These are phyloP conservation scores for Macrolepiota fuliginosa DNA, from an alignment of 768 basidiomycete genomes.

Conservation along the genomic window DNA sequence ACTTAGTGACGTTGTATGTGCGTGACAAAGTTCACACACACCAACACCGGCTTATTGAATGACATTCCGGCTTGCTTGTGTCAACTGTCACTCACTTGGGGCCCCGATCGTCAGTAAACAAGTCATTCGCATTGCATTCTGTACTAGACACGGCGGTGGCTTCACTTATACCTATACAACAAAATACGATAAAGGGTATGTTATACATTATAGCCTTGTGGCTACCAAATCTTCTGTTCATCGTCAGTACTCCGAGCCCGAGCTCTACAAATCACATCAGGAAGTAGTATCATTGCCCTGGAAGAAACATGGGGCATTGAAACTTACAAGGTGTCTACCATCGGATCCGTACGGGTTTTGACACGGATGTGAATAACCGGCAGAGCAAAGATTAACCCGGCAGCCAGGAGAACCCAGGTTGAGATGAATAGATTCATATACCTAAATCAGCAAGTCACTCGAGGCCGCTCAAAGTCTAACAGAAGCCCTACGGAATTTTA, in stretches of 20 bases:
- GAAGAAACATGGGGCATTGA: neutral
- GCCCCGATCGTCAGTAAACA: no score
- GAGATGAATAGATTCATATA: conserved; percentile 72
- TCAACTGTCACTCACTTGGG: no score
- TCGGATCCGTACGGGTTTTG: conserved; percentile 50
- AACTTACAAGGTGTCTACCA: conserved; percentile 53
- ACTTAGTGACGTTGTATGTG: conserved; percentile 16
- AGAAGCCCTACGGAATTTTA: conserved; percentile 50
- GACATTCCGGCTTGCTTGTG: no score
- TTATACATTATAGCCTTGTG: neutral
- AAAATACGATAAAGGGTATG: no score
- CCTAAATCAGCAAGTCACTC: conserved; percentile 19
- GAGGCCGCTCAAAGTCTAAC: neutral
- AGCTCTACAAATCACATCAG: neutral
- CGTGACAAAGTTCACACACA: conserved; percentile 10
- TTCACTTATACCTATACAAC: no score
- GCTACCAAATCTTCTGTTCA: neutral
- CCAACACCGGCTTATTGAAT: no score
- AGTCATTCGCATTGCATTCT: no score
- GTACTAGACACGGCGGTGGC: no score
- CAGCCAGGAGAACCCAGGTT: conserved; percentile 66
- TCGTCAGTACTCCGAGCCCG: neutral
- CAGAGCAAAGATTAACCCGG: conserved; percentile 59
- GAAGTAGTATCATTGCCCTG: neutral
- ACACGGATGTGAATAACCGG: conserved; percentile 74